Percentiles rank a stretch among this genome's conserved stretches.
Evolutionary conservation across 2,329 filamentous ascomycete species (phyloP).

Genomic region (Penicillium fuscoglaucum): DNA sequence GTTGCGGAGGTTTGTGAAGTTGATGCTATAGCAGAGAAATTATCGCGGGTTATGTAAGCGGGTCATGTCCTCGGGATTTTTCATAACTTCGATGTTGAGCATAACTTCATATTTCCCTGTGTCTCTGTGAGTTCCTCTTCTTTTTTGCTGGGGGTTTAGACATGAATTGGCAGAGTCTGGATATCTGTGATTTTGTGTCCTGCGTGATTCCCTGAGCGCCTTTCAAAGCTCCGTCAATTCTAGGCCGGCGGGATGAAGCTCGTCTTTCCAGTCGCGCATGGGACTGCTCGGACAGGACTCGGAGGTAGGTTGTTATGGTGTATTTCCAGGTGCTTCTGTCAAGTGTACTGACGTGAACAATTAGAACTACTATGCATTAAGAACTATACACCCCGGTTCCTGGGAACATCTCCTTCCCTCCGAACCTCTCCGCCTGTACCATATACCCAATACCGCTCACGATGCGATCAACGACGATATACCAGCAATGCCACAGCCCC

Average conservation of each 20-base stretch:
- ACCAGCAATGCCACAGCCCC: constrained; percentile 18
- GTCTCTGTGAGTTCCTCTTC: constrained; percentile 1
- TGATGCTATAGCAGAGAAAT: constrained; percentile 35
- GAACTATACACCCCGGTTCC: neutral
- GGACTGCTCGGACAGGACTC: constrained; percentile 17
- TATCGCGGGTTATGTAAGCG: constrained; percentile 38
- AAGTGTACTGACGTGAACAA: constrained; percentile 5
- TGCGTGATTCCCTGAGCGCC: constrained; percentile 14
- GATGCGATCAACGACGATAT: constrained; percentile 19
- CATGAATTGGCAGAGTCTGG: constrained; percentile 21
- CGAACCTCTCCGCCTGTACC: constrained; percentile 1
- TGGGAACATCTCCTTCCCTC: neutral
- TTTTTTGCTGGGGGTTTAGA: constrained; percentile 11
- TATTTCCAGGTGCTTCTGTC: neutral
- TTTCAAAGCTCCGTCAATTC: constrained; percentile 10
- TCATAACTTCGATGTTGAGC: neutral
- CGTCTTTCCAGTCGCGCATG: constrained; percentile 23
- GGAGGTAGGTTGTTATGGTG: constrained; percentile 20
- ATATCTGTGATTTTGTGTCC: constrained; percentile 7
- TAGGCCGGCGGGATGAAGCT: constrained; percentile 35
- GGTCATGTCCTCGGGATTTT: constrained; percentile 17
- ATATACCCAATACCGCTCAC: constrained; percentile 10
- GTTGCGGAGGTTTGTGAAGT: constrained; percentile 15
- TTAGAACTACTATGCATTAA: neutral
- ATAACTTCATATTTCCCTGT: constrained; percentile 4